Percentiles rank a stretch among this genome's conserved stretches.
phyloP scores from a whole-genome alignment of 2,329 filamentous ascomycete genomes.

The Aspergillus japonicus region DNA sequence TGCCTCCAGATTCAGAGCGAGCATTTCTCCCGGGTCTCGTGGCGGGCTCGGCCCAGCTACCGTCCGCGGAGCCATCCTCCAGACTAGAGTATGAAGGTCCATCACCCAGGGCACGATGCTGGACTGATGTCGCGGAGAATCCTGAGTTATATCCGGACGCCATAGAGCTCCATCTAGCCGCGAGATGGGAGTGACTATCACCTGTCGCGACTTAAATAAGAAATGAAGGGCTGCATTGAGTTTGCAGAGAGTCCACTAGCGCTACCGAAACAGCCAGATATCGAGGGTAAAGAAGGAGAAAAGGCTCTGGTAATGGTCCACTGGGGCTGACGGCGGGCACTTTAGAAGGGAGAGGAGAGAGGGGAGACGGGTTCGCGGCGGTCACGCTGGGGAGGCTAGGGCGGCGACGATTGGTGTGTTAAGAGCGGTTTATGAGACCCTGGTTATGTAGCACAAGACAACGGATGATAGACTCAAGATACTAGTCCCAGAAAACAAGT shows the following conservation, averaged over 20 bases:
- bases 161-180: constrained; percentile 47
- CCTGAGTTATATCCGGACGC: constrained; percentile 45
- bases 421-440: background rate
- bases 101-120: constrained; percentile 40
- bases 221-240: constrained; percentile 34
- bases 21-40: constrained; percentile 37
- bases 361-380: constrained; percentile 10
- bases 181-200: constrained; percentile 34
- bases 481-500: constrained; percentile 3
- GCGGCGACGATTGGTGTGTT: constrained; percentile 4
- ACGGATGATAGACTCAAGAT: constrained; percentile 1
- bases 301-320: constrained; percentile 8
- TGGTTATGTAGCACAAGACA: constrained; percentile 11
- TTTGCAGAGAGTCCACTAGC: constrained; percentile 2
- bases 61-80: constrained; percentile 39
- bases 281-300: constrained; percentile 1
- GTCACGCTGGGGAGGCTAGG: constrained; percentile 12
- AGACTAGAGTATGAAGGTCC: constrained; percentile 40
- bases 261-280: background rate
- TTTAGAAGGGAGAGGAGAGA: constrained; percentile 17
- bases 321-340: constrained; percentile 12
- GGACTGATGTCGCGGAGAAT: constrained; percentile 43
- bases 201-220: constrained; percentile 29
- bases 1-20: constrained; percentile 57
- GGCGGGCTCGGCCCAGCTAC: constrained; percentile 39